A percentile compares a stretch with the other conserved stretches of the same genome.
These are phyloP conservation scores for Ceratocystis eucalypticola DNA, from an alignment of 2,329 filamentous ascomycete genomes.

Conservation along the genomic window DNA sequence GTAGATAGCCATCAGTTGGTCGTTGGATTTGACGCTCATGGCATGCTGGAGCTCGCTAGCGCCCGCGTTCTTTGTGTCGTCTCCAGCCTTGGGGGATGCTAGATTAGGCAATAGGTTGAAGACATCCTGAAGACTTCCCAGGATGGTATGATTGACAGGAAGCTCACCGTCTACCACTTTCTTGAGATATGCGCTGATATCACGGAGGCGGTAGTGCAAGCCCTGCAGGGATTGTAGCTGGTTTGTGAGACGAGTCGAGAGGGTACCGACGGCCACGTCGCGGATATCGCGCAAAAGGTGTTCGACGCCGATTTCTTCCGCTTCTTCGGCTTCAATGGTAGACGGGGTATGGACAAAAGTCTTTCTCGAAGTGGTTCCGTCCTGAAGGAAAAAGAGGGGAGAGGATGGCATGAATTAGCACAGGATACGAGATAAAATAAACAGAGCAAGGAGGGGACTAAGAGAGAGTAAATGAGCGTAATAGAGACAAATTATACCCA, in stretches of 20 bases:
- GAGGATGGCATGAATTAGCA: no score
- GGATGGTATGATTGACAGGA: slow-evolving; percentile 91
- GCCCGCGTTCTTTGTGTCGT: slow-evolving; percentile 42
- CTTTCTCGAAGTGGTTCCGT: slow-evolving; percentile 90
- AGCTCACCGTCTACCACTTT: slow-evolving; percentile 89
- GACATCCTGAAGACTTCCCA: slow-evolving; percentile 96
- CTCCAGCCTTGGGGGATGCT: slow-evolving; percentile 62
- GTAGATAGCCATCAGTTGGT: slow-evolving; percentile 98
- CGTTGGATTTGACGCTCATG: slow-evolving; percentile 98
- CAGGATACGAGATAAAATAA: not conserved
- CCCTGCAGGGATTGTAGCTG: slow-evolving; percentile 96
- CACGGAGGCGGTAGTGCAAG: slow-evolving; percentile 81
- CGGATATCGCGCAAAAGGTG: slow-evolving; percentile 95
- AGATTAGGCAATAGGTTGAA: slow-evolving; percentile 98
- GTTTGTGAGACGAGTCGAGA: slow-evolving; percentile 92
- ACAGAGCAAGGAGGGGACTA: slow-evolving; percentile 9
- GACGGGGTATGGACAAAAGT: slow-evolving; percentile 98
- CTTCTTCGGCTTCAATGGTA: slow-evolving; percentile 96
- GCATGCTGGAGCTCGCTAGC: slow-evolving; percentile 73
- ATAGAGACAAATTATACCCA: not conserved
- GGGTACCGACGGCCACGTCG: slow-evolving; percentile 90
- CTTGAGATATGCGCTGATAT: slow-evolving; percentile 89
- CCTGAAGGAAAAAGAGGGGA: slow-evolving; percentile 39
- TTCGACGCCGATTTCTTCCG: slow-evolving; percentile 97
- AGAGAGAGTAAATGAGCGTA: not conserved